phyloP scores from a whole-genome alignment of 2,329 filamentous ascomycete species.

The Purpureocillium lavendulum region DNA sequence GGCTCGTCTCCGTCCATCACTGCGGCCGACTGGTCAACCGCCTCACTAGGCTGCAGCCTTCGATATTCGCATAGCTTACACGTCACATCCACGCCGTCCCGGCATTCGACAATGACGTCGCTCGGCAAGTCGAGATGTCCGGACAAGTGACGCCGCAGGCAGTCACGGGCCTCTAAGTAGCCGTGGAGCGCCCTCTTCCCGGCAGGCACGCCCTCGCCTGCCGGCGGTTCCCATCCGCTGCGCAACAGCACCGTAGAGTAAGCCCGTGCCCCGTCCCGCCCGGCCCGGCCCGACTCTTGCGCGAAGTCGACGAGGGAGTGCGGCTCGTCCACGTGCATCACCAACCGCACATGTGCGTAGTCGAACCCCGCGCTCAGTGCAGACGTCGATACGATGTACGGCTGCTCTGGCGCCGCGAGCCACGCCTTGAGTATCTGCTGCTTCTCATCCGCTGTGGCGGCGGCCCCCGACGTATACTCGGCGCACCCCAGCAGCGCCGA shows the following conservation, averaged over 20 bases:
- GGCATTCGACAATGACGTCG: too few species aligned
- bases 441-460: background rate
- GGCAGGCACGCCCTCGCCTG: background rate
- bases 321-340: background rate
- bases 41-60: too few species aligned
- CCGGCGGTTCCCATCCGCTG: background rate
- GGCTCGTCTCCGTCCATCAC: too few species aligned
- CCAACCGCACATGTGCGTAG: background rate
- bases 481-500: background rate
- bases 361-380: background rate
- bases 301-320: background rate
- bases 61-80: too few species aligned
- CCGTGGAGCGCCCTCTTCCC: background rate
- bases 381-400: background rate
- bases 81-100: too few species aligned
- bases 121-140: too few species aligned
- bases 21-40: too few species aligned
- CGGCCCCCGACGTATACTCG: background rate
- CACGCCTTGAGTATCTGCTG: background rate
- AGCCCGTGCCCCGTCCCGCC: background rate
- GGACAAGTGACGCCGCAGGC: background rate
- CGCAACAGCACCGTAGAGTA: background rate
- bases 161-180: background rate
- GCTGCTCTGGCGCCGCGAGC: background rate
- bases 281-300: background rate